Conservation (phyloP, 164 flowering plant species). For the Protea cynaroides region DNA sequence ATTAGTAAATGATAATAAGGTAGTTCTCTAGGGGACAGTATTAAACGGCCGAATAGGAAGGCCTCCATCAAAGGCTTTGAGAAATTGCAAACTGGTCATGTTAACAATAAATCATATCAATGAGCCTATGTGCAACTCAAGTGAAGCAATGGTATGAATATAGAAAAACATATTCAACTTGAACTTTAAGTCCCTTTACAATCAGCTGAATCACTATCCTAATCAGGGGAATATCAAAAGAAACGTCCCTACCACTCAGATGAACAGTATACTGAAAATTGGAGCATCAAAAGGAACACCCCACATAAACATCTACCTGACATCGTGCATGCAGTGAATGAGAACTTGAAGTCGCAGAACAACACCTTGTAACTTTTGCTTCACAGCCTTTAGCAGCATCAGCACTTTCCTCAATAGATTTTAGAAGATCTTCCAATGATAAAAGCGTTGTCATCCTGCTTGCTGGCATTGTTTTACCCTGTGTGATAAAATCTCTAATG, state of each 20-base stretch:
- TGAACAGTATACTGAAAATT: neutral
- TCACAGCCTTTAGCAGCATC: slow-evolving; percentile 13
- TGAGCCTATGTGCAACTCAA: neutral
- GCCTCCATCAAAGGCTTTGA: neutral
- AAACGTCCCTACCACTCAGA: neutral
- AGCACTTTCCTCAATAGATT: slow-evolving; percentile 24
- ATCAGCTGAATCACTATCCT: too few species aligned
- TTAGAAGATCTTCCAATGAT: slow-evolving; percentile 50
- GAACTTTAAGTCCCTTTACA: neutral
- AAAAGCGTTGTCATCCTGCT: slow-evolving; percentile 15
- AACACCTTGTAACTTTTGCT: slow-evolving; percentile 26
- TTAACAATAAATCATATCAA: neutral
- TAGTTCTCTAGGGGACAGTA: neutral
- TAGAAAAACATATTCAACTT: neutral
- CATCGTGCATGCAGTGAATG: slow-evolving; percentile 28
- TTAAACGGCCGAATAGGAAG: neutral
- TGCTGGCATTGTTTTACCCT: slow-evolving; percentile 20
- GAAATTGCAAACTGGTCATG: neutral
- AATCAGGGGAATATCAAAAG: too few species aligned
- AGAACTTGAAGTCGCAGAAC: slow-evolving; percentile 25
- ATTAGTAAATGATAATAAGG: neutral
- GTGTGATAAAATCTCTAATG: neutral
- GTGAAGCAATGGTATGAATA: neutral
- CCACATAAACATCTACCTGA: slow-evolving; percentile 32
- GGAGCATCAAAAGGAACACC: neutral